phyloP scores from a whole-genome alignment of 257 asterid genomes.

The Nemophila menziesii region DNA sequence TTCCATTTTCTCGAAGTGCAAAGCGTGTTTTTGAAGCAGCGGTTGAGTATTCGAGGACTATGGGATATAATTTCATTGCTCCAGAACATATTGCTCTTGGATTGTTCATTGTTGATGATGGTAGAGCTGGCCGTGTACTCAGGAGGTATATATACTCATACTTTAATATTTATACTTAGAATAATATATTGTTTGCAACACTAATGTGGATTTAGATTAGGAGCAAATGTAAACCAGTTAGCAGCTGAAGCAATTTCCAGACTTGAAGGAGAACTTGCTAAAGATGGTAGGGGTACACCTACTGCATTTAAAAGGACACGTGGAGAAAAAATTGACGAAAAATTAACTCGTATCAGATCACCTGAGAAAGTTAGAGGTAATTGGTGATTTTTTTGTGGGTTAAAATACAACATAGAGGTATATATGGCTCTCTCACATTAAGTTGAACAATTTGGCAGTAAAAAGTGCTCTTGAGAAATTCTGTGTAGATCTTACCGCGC shows the following conservation, averaged over 20 bases:
- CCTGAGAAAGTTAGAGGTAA: conserved; percentile 39
- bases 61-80: conserved; percentile 79
- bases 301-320: conserved; percentile 40
- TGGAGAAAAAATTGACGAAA: conserved; percentile 40
- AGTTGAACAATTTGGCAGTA: conserved; percentile 48
- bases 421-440: too few species aligned
- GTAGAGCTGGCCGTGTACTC: conserved; percentile 63
- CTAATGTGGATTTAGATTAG: conserved; percentile 69
- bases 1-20: conserved; percentile 57
- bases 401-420: too few species aligned
- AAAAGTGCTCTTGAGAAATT: conserved; percentile 61
- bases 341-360: conserved; percentile 33
- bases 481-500: conserved; percentile 87
- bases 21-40: conserved; percentile 93
- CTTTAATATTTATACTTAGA: neutral
- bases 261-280: conserved; percentile 90
- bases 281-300: conserved; percentile 82
- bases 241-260: conserved; percentile 79
- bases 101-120: conserved; percentile 86
- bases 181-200: conserved; percentile 16
- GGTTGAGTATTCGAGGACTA: conserved; percentile 75
- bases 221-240: conserved; percentile 62
- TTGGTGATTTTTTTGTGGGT: conserved; percentile 16
- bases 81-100: conserved; percentile 94
- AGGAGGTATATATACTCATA: conserved; percentile 40